These are phyloP conservation scores for Talaromyces ruber DNA, from an alignment of 495 filamentous ascomycete genomes.

Conservation along the genomic window DNA sequence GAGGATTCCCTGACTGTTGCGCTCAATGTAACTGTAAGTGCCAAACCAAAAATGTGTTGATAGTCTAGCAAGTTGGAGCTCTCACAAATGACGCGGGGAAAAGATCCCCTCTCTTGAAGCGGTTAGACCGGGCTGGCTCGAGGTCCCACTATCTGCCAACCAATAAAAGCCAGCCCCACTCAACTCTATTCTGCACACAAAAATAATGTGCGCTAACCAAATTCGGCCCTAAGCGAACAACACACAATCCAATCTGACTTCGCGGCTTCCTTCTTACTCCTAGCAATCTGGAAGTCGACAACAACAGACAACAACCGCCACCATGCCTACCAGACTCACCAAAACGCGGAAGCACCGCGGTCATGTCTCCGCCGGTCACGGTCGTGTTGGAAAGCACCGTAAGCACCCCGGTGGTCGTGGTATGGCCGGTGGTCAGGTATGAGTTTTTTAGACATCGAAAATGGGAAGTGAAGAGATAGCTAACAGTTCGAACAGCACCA, in stretches of 20 bases:
- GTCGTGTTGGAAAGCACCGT: slow-evolving; percentile 87
- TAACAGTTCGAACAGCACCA: slow-evolving; percentile 55
- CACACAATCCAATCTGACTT: slow-evolving; percentile 7
- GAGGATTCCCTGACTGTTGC: too few species aligned
- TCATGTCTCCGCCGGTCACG: slow-evolving; percentile 89
- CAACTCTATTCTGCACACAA: slow-evolving; percentile 6
- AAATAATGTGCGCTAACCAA: slow-evolving; percentile 1
- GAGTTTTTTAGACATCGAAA: neutral
- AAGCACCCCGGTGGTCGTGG: slow-evolving; percentile 92
- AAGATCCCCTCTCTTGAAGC: neutral
- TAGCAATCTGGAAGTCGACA: slow-evolving; percentile 7
- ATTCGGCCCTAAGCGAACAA: slow-evolving; percentile 5
- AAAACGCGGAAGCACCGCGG: slow-evolving; percentile 48
- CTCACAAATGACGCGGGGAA: slow-evolving; percentile 5
- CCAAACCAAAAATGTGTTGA: too few species aligned
- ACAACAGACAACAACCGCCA: slow-evolving; percentile 6
- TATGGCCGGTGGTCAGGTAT: slow-evolving; percentile 75
- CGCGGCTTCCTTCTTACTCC: neutral
- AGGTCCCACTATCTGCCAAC: neutral
- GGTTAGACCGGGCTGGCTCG: neutral
- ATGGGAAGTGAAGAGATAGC: neutral
- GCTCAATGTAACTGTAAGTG: too few species aligned
- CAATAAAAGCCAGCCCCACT: neutral
- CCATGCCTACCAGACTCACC: slow-evolving; percentile 10
- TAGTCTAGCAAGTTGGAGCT: too few species aligned